Base-by-base conservation (phyloP, 345 rosid species). In the Anastatica hierochuntica region DNA sequence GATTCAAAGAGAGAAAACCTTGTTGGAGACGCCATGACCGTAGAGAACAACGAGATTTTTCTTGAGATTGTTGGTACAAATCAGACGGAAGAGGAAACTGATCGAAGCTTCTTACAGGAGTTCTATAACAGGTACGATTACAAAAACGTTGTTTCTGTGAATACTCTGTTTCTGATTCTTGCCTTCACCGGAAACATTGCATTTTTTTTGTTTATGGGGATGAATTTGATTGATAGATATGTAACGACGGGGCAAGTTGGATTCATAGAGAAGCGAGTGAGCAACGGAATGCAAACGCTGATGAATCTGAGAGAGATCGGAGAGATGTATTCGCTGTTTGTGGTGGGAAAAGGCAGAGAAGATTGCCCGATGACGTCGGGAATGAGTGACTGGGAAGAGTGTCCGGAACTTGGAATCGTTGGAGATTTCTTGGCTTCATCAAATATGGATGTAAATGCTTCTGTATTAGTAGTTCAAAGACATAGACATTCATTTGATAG, bases 381-480 rank as follows among this genome's bases (percentile, higher is more conserved):
- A 2, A 49, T 90, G 76, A 82, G 79, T 50, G 90, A 90, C 41
- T 90, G 98, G 98, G 98, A 90, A 46, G 95, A 92, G 60, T 84
- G 94, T 59, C 94, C 90, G 0, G 95, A 90, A 73, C 83, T 84
- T 0, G 94, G 94, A 2, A 55, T 53, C 3, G 76, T 81, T 2
- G 95, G 94, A 1, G 95, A 90, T 61, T 62, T 84, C 37, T 49
- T 82, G 15, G 87, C 96, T 73, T 84, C 89, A 0, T 50, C 79
- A n/a, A n/a, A n/a, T 39, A 50, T 84, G 39, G 73, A 77, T 44
- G 67, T 76, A 30, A 69, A 53, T 33, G 64, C 84, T 45, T 88
- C 88, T 7, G 68, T 90, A 30, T 79, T 90, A 59, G 77, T 84
- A 10, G 75, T 88, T 69, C 96, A 84, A 58, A 83, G 75, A 58